Conservation (phyloP, 305 asterid species). For the Solanum hybrid region DNA sequence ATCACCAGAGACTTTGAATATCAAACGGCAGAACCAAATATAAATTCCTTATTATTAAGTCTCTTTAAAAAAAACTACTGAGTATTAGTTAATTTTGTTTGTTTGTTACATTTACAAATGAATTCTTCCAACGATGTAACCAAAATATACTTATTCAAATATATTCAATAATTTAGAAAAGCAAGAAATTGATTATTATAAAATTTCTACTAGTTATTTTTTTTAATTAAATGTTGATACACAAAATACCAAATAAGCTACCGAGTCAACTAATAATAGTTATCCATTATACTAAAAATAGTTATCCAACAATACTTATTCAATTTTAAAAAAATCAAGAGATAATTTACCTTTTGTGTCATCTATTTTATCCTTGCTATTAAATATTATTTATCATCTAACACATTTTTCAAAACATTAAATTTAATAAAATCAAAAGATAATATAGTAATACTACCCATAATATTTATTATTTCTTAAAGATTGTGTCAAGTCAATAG, state of each 20-base stretch:
- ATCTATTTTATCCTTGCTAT: too few species aligned
- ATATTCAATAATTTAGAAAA: not conserved
- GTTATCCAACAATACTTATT: fast-evolving
- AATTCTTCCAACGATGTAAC: not conserved
- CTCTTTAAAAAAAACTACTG: not conserved
- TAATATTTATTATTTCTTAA: too few species aligned
- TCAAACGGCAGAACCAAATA: not conserved
- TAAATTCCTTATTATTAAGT: not conserved
- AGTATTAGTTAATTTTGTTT: not conserved
- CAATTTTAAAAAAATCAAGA: too few species aligned
- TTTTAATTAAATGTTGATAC: not conserved
- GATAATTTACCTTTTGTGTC: too few species aligned
- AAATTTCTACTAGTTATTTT: not conserved
- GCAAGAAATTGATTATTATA: not conserved
- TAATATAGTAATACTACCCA: too few species aligned
- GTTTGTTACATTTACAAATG: not conserved
- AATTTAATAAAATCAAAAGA: too few species aligned
- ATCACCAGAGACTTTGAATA: not conserved
- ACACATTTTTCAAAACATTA: too few species aligned
- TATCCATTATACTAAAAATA: too few species aligned
- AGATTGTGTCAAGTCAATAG: not conserved
- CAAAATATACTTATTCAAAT: not conserved
- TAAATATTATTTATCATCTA: too few species aligned
- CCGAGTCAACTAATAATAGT: not conserved
- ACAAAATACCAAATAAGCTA: not conserved